Conservation (phyloP, 2,329 filamentous ascomycete species). For the Aspergillus calidoustus region DNA sequence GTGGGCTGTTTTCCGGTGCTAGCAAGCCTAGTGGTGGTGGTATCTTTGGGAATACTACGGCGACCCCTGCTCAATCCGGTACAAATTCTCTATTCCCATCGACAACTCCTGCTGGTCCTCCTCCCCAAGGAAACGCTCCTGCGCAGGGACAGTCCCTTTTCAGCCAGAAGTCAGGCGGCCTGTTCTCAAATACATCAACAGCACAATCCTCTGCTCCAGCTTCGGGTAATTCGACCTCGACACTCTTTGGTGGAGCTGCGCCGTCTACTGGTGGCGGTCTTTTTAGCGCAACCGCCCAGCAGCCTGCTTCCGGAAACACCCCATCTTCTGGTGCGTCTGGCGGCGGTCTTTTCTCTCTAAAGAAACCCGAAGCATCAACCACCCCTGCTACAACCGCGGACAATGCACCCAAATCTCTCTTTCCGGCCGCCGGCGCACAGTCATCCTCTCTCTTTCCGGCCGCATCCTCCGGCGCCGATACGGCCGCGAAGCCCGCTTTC, state of each 20-base stretch:
- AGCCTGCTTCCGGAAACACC: slow-evolving; percentile 30
- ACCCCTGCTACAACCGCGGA: slow-evolving; percentile 31
- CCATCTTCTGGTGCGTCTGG: slow-evolving; percentile 16
- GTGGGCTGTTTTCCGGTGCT: slow-evolving; percentile 24
- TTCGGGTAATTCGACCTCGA: slow-evolving; percentile 9
- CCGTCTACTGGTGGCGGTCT: slow-evolving; percentile 34
- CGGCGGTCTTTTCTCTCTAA: slow-evolving; percentile 28
- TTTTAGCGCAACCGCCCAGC: slow-evolving; percentile 31
- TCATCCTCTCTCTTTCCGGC: slow-evolving; percentile 36
- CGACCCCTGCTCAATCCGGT: slow-evolving; percentile 15
- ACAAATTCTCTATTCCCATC: slow-evolving; percentile 11
- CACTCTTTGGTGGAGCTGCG: slow-evolving; percentile 22
- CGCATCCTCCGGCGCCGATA: slow-evolving; percentile 31
- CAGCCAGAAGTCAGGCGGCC: slow-evolving; percentile 16
- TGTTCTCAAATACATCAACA: slow-evolving; percentile 10
- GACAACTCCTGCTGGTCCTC: slow-evolving; percentile 17
- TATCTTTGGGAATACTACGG: slow-evolving; percentile 14
- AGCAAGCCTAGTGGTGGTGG: slow-evolving; percentile 4
- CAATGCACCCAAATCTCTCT: slow-evolving; percentile 34
- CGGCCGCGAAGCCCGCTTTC: slow-evolving; percentile 35
- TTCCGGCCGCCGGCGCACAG: slow-evolving; percentile 24
- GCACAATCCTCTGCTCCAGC: slow-evolving; percentile 1
- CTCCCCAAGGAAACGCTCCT: slow-evolving; percentile 12
- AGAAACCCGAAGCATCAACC: slow-evolving; percentile 36
- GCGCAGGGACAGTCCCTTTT: slow-evolving; percentile 13